phyloP scores from a whole-genome alignment of 1,284 basidiomycete species.

The Hymenochaete sp. region DNA sequence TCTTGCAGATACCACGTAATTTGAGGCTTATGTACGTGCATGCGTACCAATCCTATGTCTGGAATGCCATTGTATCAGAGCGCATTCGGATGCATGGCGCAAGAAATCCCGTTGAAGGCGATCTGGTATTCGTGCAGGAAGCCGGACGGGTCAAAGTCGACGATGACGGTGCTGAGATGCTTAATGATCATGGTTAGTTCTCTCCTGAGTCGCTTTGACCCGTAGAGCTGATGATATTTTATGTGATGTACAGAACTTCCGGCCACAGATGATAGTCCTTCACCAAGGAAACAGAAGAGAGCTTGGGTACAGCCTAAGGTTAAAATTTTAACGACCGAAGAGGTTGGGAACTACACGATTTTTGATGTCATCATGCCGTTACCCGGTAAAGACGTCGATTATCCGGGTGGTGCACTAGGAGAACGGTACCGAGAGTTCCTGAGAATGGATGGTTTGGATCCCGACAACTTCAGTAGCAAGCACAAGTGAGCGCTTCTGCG shows the following conservation, averaged over 20 bases:
- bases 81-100: conserved; percentile 75
- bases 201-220: conserved; percentile 7
- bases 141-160: conserved; percentile 34
- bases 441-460: conserved; percentile 78
- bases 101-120: conserved; percentile 73
- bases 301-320: conserved; percentile 56
- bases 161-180: conserved; percentile 25
- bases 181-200: conserved; percentile 32
- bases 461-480: conserved; percentile 77
- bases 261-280: conserved; percentile 29
- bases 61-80: conserved; percentile 94
- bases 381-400: conserved; percentile 87
- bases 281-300: conserved; percentile 33
- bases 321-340: conserved; percentile 68
- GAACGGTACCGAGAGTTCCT: conserved; percentile 80
- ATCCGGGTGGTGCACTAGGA: conserved; percentile 76
- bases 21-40: conserved; percentile 96
- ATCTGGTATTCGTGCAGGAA: conserved; percentile 58
- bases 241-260: not conserved
- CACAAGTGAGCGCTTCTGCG: conserved; percentile 56
- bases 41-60: conserved; percentile 97
- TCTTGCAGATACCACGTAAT: conserved; percentile 80
- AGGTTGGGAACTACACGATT: conserved; percentile 73
- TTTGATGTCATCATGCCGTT: conserved; percentile 95
- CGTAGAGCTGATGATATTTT: not conserved